Conservation (phyloP, 2,329 filamentous ascomycete genomes). For the Arthrobotrys megalospora region DNA sequence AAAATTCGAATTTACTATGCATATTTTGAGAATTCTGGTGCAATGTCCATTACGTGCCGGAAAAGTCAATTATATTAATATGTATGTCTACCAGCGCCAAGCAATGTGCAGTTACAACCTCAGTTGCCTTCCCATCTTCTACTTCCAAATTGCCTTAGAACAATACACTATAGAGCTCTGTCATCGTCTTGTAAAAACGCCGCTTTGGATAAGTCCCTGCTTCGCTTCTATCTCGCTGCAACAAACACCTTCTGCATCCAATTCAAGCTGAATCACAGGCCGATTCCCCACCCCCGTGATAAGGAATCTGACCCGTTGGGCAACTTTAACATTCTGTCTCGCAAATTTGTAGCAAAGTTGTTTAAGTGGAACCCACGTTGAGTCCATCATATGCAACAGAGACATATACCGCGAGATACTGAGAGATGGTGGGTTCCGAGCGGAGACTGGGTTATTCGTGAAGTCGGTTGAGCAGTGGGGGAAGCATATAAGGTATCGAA, state of each 20-base stretch:
- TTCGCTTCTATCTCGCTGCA: background rate
- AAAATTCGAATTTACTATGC: no score
- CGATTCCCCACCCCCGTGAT: background rate
- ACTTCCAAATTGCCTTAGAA: no score
- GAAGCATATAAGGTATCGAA: background rate
- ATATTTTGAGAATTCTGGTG: no score
- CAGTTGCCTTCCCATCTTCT: no score
- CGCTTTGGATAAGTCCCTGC: background rate
- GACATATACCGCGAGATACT: background rate
- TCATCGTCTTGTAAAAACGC: background rate
- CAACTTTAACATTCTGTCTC: background rate
- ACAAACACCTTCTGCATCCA: slow-evolving; percentile 5
- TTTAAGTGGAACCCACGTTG: background rate
- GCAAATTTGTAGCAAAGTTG: background rate
- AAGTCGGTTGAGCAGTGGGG: slow-evolving; percentile 7
- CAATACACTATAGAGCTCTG: no score
- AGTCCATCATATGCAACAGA: background rate
- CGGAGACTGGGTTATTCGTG: background rate
- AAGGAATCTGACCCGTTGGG: background rate
- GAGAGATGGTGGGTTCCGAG: background rate
- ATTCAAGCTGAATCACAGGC: background rate
- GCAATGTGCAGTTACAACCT: no score
- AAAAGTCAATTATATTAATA: no score
- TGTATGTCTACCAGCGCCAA: no score
- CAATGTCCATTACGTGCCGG: no score